Conservation (phyloP, 2,329 filamentous ascomycete genomes). For the Ophiobolus disseminans region DNA sequence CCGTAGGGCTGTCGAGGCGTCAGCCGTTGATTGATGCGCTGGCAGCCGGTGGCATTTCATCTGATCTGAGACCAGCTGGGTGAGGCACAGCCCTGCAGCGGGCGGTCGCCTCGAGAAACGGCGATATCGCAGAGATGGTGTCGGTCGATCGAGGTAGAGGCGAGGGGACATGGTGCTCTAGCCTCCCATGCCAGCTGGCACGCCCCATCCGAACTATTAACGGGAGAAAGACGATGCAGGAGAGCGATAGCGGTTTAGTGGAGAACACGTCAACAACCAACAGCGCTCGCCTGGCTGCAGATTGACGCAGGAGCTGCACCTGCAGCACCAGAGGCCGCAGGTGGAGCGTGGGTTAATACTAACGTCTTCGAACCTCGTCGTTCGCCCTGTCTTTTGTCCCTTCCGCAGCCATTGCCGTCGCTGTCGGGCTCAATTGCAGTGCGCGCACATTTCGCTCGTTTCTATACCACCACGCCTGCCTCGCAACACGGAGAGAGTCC, state of each 20-base stretch:
- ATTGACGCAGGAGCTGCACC: conserved; percentile 51
- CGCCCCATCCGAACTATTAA: conserved; percentile 36
- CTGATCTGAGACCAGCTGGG: conserved; percentile 24
- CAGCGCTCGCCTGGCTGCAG: conserved; percentile 47
- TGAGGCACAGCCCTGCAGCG: conserved; percentile 31
- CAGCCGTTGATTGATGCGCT: conserved; percentile 32
- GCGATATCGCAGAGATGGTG: conserved; percentile 25
- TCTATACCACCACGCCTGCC: conserved; percentile 23
- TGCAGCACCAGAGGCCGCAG: conserved; percentile 42
- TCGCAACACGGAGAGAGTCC: conserved; percentile 22
- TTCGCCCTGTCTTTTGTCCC: conserved; percentile 36
- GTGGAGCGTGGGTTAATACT: conserved; percentile 43
- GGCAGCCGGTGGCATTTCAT: conserved; percentile 27
- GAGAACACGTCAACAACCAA: conserved; percentile 44
- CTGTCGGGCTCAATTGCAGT: conserved; percentile 29
- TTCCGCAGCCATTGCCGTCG: conserved; percentile 20
- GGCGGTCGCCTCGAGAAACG: conserved; percentile 19
- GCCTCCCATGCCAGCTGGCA: conserved; percentile 48
- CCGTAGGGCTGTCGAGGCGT: conserved; percentile 18
- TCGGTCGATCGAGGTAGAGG: conserved; percentile 25
- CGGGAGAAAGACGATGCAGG: conserved; percentile 38
- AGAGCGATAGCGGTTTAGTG: conserved; percentile 42
- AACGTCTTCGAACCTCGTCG: conserved; percentile 26
- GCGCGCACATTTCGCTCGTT: conserved; percentile 25
- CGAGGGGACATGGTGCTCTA: conserved; percentile 30